Evolutionary conservation across 2,329 filamentous ascomycete genomes (phyloP).

Genomic region (Trichoderma sp.): DNA sequence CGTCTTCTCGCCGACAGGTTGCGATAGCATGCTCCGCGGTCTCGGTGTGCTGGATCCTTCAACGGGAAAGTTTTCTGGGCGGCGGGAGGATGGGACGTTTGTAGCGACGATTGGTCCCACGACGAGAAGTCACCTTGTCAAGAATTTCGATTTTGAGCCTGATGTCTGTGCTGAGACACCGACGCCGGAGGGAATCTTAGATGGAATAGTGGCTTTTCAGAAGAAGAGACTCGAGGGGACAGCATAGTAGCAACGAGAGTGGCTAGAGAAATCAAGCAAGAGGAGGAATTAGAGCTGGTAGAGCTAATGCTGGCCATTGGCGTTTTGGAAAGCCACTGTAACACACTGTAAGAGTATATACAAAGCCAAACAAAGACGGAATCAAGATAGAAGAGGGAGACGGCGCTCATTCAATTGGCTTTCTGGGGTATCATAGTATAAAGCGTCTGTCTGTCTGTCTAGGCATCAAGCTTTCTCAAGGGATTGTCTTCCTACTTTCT

Average conservation of each 20-base stretch:
- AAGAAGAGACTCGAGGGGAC: neutral
- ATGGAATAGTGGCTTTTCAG: conserved; percentile 56
- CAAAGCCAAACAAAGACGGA: neutral
- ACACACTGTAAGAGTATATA: neutral
- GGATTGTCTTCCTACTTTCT: neutral
- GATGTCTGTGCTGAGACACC: conserved; percentile 81
- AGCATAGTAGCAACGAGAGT: neutral
- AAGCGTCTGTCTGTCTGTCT: neutral
- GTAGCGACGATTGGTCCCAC: conserved; percentile 93
- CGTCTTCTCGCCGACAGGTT: conserved; percentile 68
- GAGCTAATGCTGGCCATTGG: neutral
- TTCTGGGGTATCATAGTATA: conserved; percentile 13
- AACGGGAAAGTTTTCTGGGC: conserved; percentile 39
- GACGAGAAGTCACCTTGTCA: conserved; percentile 70
- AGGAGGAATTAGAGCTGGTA: neutral
- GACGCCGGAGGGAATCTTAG: conserved; percentile 73
- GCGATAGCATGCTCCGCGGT: conserved; percentile 56
- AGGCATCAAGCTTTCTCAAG: neutral
- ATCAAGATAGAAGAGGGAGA: neutral
- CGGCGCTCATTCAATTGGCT: neutral
- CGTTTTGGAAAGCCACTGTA: neutral
- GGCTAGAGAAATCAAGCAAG: neutral
- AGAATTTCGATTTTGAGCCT: conserved; percentile 64
- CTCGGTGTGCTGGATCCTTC: conserved; percentile 51
- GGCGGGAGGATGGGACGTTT: conserved; percentile 49